Base-by-base conservation (phyloP, 169 alveolate genomes). In the Toxoplasma gondii region DNA sequence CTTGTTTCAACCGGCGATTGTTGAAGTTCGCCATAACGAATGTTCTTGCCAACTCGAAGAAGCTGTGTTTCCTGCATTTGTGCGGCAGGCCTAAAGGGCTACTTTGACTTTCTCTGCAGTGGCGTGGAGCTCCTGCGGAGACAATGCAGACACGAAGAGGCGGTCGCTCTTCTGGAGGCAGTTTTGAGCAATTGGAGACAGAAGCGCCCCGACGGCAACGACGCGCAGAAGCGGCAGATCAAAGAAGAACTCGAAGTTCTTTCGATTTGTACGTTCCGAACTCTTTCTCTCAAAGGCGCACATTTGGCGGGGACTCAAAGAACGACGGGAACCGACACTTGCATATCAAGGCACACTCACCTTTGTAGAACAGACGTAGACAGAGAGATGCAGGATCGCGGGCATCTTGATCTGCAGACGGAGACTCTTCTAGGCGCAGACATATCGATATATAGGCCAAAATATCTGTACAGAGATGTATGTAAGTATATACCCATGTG, bases 81-180 rank as follows among this genome's bases (percentile, higher is more conserved):
- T 49, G 58, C 58, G 58, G 24, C 80, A 86, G 92, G 92, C 4
- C 92, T 86, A 80, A 36, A 34, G n/a, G 92, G 81, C 81, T 53
- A 49, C 49, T n/a, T 44, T 29, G 80, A 45, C 70, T 86, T 86
- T 70, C 44, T 86, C 44, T 34, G 80, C 49, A 86, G 43, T n/a
- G 92, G 92, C 58, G 80, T 53, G 70, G 92, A 86, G 92, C 36
- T 86, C 39, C 27, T 86, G 92, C 27, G 92, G 41, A 16, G 81
- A 19, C 81, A 49, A 49, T 31, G 80, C 34, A 78, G 92, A 1
- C 45, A 34, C 80, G 43, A 44, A 31, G 92, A 49, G 27, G 92
- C 92, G 58, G 92, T 53, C 7, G 1, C 81, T 1, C 81, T 86
- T 24, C 80, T 86, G 16, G 92, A 86, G 36, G 0, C 43, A n/a